These are phyloP conservation scores for Quercus robur DNA, from an alignment of 306 rosid species.

Conservation along the genomic window DNA sequence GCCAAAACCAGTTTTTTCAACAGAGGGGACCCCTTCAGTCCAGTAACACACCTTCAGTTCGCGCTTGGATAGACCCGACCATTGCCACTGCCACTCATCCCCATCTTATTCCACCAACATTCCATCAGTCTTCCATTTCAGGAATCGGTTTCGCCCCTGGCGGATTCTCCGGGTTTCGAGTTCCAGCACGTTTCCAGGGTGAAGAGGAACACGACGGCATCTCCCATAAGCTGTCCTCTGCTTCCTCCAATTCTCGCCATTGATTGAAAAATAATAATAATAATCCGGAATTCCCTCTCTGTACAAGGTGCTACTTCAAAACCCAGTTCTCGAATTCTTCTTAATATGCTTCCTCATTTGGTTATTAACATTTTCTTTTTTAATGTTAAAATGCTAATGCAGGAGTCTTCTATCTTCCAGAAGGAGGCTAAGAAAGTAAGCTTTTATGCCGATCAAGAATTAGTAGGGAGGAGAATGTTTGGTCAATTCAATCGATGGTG, in stretches of 20 bases:
- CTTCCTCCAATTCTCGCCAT: slow-evolving; percentile 94
- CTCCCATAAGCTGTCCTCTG: slow-evolving; percentile 83
- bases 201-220: slow-evolving; percentile 83
- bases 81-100: slow-evolving; percentile 25
- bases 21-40: slow-evolving; percentile 99
- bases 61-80: slow-evolving; percentile 81
- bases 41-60: slow-evolving; percentile 81
- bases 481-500: slow-evolving; percentile 42
- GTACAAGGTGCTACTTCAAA: slow-evolving; percentile 43
- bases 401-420: slow-evolving; percentile 8
- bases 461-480: slow-evolving; percentile 25
- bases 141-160: slow-evolving; percentile 58
- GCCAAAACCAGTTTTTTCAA: slow-evolving; percentile 63
- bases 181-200: slow-evolving; percentile 85
- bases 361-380: background rate
- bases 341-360: background rate
- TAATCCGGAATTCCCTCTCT: slow-evolving; percentile 26
- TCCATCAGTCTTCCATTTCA: slow-evolving; percentile 50
- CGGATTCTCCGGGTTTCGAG: slow-evolving; percentile 65
- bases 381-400: background rate
- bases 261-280: slow-evolving; percentile 20
- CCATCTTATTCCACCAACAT: slow-evolving; percentile 37
- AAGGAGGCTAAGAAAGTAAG: slow-evolving; percentile 13
- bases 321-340: slow-evolving; percentile 9
- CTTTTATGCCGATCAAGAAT: background rate